Base-by-base conservation (phyloP, 179 eudicot genomes). In the Sideroxylon spinosum region DNA sequence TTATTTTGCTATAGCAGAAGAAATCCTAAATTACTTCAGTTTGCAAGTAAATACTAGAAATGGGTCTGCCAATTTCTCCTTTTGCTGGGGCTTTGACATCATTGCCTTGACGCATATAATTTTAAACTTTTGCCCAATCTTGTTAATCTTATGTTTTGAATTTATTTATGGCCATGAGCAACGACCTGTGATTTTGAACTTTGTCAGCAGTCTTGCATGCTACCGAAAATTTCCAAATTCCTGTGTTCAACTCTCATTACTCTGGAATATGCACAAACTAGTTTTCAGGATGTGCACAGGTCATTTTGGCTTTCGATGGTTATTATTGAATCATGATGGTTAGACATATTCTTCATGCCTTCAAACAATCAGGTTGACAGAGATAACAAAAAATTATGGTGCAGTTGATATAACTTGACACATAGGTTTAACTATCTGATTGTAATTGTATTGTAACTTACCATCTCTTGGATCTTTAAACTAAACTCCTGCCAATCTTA, bases 401-500 rank as follows among this genome's bases (percentile, higher is more conserved):
- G 17, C 55, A 26, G 25, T 56, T 22, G 22, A 53, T 71, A 53
- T 16, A 0, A 46, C 23, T 71, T 9, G 37, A 28, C 7, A 7
- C n/a, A 3, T 50, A 50, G 62, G 81, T 46, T 78, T 19, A 44
- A 26, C 60, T 78, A 14, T 46, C 16, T 25, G 20, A 61, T 13
- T 60, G 23, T 50, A 61, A 14, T 2, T 28, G 29, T 28, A 28
- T 55, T 1, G 44, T 37, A 37, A 37, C 44, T 37, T 37, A 37
- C 44, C 44, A 23, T 26, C 29, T 63, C 20, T 64, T 32, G 66
- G 65, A 61, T 20, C 9, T 14, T 53, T 70, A 25, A 28, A 81
- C 72, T 65, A 32, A 75, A 32, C 10, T 55, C 57, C 28, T 61
- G 69, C 70, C 26, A 29, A 59, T 70, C 44, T 50, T 13, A 73